Conservation (phyloP, 2,329 filamentous ascomycete genomes). For the Orbilia quercus region DNA sequence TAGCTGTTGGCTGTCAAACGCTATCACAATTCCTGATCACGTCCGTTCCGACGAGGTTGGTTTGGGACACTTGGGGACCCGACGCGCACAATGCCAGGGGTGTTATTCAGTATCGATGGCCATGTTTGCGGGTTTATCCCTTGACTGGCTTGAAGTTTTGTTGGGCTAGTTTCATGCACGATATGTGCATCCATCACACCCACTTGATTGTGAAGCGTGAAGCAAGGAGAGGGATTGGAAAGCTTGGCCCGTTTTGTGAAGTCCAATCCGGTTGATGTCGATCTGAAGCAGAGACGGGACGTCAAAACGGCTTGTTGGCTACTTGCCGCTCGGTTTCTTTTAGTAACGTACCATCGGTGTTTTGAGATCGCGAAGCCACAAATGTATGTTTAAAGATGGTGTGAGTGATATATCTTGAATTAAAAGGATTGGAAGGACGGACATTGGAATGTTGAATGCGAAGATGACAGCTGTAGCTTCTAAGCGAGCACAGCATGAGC, state of each 20-base stretch:
- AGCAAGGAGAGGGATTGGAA: constrained; percentile 4
- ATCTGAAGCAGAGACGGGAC: constrained; percentile 55
- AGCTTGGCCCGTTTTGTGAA: constrained; percentile 39
- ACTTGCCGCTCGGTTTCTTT: constrained; percentile 31
- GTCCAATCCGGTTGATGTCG: constrained; percentile 30
- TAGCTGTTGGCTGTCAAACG: constrained; percentile 29
- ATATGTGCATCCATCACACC: constrained; percentile 54
- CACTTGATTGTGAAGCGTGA: constrained; percentile 16
- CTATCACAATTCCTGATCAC: constrained; percentile 20
- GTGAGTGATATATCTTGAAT: constrained; percentile 44
- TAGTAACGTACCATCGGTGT: constrained; percentile 20
- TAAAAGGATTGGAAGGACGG: constrained; percentile 1
- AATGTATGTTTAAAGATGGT: constrained; percentile 30
- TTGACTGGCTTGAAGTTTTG: not conserved
- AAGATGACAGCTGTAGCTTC: constrained; percentile 1
- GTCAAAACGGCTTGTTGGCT: constrained; percentile 19
- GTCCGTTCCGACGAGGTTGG: constrained; percentile 1
- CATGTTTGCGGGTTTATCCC: no score
- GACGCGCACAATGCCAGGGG: constrained; percentile 23
- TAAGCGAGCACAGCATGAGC: constrained; percentile 11
- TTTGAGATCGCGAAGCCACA: constrained; percentile 12
- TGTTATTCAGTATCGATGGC: no score
- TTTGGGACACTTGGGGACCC: constrained; percentile 44
- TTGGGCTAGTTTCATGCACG: constrained; percentile 50
- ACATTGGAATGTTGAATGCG: constrained; percentile 5